phyloP scores from a whole-genome alignment of 192 early-diverging fungal species.

The Backusella morwellensis region DNA sequence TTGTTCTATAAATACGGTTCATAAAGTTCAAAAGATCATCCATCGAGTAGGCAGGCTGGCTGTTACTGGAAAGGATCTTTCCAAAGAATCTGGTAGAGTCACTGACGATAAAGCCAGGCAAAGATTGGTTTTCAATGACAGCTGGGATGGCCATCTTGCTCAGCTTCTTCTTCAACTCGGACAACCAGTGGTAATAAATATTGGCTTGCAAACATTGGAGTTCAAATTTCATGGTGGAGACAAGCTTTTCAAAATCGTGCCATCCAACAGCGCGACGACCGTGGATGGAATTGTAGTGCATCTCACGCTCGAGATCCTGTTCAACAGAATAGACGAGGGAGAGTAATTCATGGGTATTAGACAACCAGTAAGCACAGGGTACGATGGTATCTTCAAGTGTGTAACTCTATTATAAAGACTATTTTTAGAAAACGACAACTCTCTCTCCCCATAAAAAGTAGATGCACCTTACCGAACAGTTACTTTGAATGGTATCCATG shows the following conservation, averaged over 20 bases:
- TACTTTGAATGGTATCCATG: constrained; percentile 78
- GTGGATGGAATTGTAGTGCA: constrained; percentile 61
- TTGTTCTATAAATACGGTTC: constrained; percentile 89
- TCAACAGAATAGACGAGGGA: constrained; percentile 80
- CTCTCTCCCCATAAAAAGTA: no score
- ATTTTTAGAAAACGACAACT: no score
- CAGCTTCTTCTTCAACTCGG: constrained; percentile 93
- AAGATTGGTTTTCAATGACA: constrained; percentile 92
- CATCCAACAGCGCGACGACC: constrained; percentile 52
- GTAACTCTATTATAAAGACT: constrained; percentile 39
- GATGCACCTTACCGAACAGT: constrained; percentile 51
- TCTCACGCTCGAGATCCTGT: constrained; percentile 61
- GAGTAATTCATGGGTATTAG: constrained; percentile 93
- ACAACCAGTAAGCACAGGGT: constrained; percentile 93
- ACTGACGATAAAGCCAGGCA: constrained; percentile 94
- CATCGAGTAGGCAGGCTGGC: constrained; percentile 83
- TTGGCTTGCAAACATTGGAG: constrained; percentile 91
- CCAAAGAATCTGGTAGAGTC: constrained; percentile 88
- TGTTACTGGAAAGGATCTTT: constrained; percentile 78
- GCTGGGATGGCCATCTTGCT: constrained; percentile 94
- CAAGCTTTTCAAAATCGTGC: constrained; percentile 75
- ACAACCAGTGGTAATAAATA: constrained; percentile 98
- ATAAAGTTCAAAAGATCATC: constrained; percentile 94
- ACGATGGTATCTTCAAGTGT: constrained; percentile 74
- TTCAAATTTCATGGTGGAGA: constrained; percentile 86